Evolutionary conservation across 306 rosid species (phyloP).

Genomic region (Ziziphus jujuba): DNA sequence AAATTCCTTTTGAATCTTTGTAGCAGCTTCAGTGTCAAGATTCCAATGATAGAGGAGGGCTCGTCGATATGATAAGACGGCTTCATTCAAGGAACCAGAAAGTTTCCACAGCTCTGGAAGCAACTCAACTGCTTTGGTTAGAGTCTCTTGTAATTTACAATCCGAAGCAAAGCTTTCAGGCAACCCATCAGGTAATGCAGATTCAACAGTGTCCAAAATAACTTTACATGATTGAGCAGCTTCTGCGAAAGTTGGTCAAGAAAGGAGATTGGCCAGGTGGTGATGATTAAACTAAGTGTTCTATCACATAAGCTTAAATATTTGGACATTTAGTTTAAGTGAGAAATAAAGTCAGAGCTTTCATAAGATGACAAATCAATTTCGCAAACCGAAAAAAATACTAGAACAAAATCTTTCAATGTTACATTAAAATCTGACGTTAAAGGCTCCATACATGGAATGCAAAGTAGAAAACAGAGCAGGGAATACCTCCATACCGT

Average conservation of each 20-base stretch:
- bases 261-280: constrained; percentile 2
- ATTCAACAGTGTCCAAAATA: constrained; percentile 76
- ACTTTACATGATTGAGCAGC: constrained; percentile 84
- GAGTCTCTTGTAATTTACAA: constrained; percentile 70
- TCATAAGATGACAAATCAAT: too few relatives aligned
- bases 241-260: constrained; percentile 48
- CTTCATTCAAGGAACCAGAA: constrained; percentile 62
- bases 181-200: constrained; percentile 85
- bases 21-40: constrained; percentile 51
- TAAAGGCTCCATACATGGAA: not conserved
- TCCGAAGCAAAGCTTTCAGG: constrained; percentile 60
- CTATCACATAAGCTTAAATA: constrained; percentile 1
- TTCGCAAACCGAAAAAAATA: too few relatives aligned
- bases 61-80: constrained; percentile 67
- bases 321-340: not conserved
- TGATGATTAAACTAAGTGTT: not conserved
- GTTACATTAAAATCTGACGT: too few relatives aligned
- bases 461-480: constrained; percentile 3
- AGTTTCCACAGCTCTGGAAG: constrained; percentile 89
- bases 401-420: too few relatives aligned
- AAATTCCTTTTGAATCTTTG: constrained; percentile 75
- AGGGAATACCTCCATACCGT: constrained; percentile 71
- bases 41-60: constrained; percentile 79
- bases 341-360: too few relatives aligned
- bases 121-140: constrained; percentile 62